Evolutionary conservation across 345 rosid species (phyloP).

Genomic region (Rhodamnia rubescens): DNA sequence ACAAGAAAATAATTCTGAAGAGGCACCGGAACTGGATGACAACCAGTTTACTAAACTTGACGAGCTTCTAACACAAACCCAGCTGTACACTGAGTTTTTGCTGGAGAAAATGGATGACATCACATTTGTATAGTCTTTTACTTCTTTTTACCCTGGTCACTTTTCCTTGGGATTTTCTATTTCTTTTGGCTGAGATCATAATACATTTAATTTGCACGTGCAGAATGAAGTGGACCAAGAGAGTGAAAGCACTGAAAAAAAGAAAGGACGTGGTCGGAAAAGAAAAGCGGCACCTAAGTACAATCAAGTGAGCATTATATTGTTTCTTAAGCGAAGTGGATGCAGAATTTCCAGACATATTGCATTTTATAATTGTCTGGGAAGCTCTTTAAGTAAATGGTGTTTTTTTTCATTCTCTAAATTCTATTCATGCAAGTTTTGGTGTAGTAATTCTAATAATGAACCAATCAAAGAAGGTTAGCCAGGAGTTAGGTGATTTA

Average conservation of each 20-base stretch:
- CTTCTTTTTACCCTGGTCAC: neutral
- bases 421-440: neutral
- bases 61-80: constrained; percentile 79
- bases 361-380: neutral
- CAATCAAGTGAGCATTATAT: constrained; percentile 39
- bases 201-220: constrained; percentile 4
- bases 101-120: constrained; percentile 89
- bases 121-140: constrained; percentile 31
- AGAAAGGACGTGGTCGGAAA: constrained; percentile 58
- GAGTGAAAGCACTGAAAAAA: constrained; percentile 21
- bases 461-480: neutral
- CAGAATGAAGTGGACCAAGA: constrained; percentile 53
- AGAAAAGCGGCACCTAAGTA: constrained; percentile 45
- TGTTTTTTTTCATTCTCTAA: neutral
- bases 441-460: neutral
- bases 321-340: neutral
- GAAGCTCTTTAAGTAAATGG: neutral
- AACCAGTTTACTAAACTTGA: constrained; percentile 57
- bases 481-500: neutral
- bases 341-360: neutral
- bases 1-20: constrained; percentile 6
- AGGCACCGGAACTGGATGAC: constrained; percentile 35
- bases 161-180: constrained; percentile 3
- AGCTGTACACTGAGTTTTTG: constrained; percentile 70
- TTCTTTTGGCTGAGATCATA: neutral